Percentiles rank a stretch among this genome's conserved stretches.
phyloP scores from a whole-genome alignment of 495 filamentous ascomycete genomes.

The Platismatia glauca region DNA sequence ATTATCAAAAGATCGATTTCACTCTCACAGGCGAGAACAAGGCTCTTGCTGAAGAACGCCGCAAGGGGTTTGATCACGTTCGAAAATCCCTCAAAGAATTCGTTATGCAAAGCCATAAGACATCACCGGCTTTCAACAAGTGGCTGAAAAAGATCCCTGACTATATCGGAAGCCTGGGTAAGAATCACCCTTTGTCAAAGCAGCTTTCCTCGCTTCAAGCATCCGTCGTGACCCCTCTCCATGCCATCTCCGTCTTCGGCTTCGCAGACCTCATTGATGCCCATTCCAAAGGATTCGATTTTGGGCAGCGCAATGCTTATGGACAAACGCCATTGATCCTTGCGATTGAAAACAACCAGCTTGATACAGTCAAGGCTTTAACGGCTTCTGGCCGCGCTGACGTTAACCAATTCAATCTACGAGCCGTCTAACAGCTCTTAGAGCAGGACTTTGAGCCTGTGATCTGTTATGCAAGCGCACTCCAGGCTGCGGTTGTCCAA shows the following conservation, averaged over 20 bases:
- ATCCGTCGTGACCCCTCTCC: slow-evolving; percentile 3
- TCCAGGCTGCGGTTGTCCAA: background rate
- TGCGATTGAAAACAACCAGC: slow-evolving; percentile 10
- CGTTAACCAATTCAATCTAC: slow-evolving; percentile 11
- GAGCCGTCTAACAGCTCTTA: slow-evolving; percentile 8
- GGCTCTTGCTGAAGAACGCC: slow-evolving; percentile 7
- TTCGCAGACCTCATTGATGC: slow-evolving; percentile 8
- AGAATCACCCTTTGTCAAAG: slow-evolving; percentile 3
- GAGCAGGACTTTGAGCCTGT: slow-evolving; percentile 8
- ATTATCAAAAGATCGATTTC: slow-evolving; percentile 13
- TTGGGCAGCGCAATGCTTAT: slow-evolving; percentile 6
- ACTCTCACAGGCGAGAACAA: slow-evolving; percentile 5
- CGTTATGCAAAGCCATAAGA: slow-evolving; percentile 13
- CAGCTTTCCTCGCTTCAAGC: slow-evolving; percentile 11
- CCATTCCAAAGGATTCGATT: background rate
- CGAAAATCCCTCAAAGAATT: slow-evolving; percentile 2
- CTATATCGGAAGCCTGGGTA: background rate
- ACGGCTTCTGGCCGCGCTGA: background rate
- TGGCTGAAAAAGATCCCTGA: slow-evolving; percentile 11
- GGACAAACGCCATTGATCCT: slow-evolving; percentile 11
- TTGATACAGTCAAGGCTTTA: slow-evolving; percentile 8
- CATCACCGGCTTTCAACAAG: slow-evolving; percentile 9
- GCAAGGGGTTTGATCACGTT: background rate
- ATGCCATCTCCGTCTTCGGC: slow-evolving; percentile 12
- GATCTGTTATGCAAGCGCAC: background rate